A percentile compares a stretch with the other conserved stretches of the same genome.
Conservation (phyloP, 768 basidiomycete species). For the Boletus huronensis region DNA sequence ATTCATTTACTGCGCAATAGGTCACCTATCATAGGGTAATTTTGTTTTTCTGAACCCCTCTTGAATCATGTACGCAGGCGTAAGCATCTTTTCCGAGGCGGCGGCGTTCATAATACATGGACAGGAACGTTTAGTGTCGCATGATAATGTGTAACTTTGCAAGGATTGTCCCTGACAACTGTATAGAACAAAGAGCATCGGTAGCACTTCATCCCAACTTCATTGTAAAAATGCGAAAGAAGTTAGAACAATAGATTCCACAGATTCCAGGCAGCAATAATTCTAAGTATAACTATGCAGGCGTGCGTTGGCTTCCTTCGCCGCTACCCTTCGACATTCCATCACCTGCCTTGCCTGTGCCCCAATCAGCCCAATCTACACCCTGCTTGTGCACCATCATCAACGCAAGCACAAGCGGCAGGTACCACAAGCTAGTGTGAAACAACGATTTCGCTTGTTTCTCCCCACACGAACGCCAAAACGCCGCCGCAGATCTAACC, state of each 20-base stretch:
- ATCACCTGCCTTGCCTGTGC: neutral
- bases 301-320: neutral
- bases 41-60: no score
- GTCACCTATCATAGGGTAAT: no score
- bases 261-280: neutral
- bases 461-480: slow-evolving; percentile 70
- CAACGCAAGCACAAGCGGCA: slow-evolving; percentile 83
- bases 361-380: slow-evolving; percentile 69
- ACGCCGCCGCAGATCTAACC: slow-evolving; percentile 64
- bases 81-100: no score
- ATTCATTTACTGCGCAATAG: no score
- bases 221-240: neutral
- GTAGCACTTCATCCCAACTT: neutral
- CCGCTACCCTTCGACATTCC: neutral
- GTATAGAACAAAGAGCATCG: neutral
- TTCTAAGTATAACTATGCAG: neutral
- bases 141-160: neutral
- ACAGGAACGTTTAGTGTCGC: neutral
- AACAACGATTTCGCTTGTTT: slow-evolving; percentile 77
- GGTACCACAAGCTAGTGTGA: slow-evolving; percentile 82
- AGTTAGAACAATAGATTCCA: neutral
- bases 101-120: no score
- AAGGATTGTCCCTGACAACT: neutral
- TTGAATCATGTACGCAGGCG: no score
- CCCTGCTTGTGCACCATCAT: slow-evolving; percentile 96